Evolutionary conservation across 2,329 filamentous ascomycete genomes (phyloP).

Genomic region (Microdochium bolleyi): DNA sequence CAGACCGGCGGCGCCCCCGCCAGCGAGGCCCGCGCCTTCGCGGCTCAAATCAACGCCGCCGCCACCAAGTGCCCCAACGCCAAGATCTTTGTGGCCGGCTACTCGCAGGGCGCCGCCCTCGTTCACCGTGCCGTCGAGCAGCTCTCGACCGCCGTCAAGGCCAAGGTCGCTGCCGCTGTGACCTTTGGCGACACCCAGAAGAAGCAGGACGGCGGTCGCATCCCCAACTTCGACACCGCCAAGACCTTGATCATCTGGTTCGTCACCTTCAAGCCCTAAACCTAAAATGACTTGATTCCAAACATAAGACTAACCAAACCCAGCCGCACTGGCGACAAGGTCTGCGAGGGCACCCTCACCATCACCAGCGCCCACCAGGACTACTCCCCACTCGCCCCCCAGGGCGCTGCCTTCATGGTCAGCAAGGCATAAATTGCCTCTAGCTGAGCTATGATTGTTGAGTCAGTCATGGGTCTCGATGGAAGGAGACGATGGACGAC

Average conservation of each 20-base stretch:
- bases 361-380: slow-evolving; percentile 27
- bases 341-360: slow-evolving; percentile 34
- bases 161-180: slow-evolving; percentile 15
- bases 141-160: slow-evolving; percentile 6
- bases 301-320: no score
- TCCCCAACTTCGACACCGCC: slow-evolving; percentile 17
- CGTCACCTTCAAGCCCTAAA: no score
- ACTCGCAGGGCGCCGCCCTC: slow-evolving; percentile 21
- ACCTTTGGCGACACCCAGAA: slow-evolving; percentile 24
- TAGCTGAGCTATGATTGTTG: no score
- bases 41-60: slow-evolving; percentile 18
- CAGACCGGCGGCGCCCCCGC: slow-evolving; percentile 16
- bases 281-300: no score
- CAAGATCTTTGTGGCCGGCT: slow-evolving; percentile 23
- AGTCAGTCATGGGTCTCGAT: no score
- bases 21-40: slow-evolving; percentile 16
- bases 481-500: no score
- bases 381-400: slow-evolving; percentile 14
- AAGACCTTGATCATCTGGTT: slow-evolving; percentile 32
- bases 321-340: slow-evolving; percentile 38
- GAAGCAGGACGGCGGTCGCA: slow-evolving; percentile 16
- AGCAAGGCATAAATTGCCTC: not conserved
- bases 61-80: slow-evolving; percentile 20
- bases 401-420: not conserved
- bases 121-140: slow-evolving; percentile 20